phyloP scores from a whole-genome alignment of 352 stramenopile species.

The Sclerospora graminicola region DNA sequence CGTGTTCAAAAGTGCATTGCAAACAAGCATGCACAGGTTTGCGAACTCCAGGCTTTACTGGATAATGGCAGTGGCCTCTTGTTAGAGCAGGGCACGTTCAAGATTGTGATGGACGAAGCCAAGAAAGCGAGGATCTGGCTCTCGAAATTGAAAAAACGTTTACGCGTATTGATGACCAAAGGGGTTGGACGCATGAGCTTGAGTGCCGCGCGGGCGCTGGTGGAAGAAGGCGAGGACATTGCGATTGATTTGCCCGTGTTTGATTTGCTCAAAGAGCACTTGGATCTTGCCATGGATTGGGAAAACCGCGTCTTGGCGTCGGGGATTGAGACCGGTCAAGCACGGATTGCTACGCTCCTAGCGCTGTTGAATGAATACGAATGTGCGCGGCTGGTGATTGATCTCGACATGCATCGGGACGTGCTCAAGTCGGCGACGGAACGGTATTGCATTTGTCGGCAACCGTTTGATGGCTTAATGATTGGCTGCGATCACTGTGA shows the following conservation, averaged over 20 bases:
- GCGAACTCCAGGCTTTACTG: constrained; percentile 46
- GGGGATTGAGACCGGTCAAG: constrained; percentile 70
- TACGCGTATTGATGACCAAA: constrained; percentile 65
- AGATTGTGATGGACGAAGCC: constrained; percentile 68
- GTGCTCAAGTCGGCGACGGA: constrained; percentile 89
- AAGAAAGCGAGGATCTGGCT: constrained; percentile 78
- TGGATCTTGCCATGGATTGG: constrained; percentile 73
- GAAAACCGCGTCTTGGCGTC: constrained; percentile 64
- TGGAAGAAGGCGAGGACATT: constrained; percentile 76
- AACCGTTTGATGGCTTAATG: constrained; percentile 87
- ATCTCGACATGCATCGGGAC: constrained; percentile 82
- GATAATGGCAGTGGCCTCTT: constrained; percentile 44
- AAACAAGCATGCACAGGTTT: constrained; percentile 45
- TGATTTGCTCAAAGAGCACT: constrained; percentile 68
- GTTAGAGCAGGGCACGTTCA: constrained; percentile 68
- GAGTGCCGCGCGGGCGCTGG: constrained; percentile 41
- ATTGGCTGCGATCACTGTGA: constrained; percentile 84
- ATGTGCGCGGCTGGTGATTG: constrained; percentile 59
- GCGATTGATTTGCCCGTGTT: constrained; percentile 67
- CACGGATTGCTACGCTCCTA: constrained; percentile 58
- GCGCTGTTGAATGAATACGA: constrained; percentile 76
- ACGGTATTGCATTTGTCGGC: constrained; percentile 84
- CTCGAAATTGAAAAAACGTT: constrained; percentile 73
- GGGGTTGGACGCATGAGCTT: constrained; percentile 56
- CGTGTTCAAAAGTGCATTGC: constrained; percentile 48